Evolutionary conservation across 257 asterid genomes (phyloP).

Genomic region (Plantago major): DNA sequence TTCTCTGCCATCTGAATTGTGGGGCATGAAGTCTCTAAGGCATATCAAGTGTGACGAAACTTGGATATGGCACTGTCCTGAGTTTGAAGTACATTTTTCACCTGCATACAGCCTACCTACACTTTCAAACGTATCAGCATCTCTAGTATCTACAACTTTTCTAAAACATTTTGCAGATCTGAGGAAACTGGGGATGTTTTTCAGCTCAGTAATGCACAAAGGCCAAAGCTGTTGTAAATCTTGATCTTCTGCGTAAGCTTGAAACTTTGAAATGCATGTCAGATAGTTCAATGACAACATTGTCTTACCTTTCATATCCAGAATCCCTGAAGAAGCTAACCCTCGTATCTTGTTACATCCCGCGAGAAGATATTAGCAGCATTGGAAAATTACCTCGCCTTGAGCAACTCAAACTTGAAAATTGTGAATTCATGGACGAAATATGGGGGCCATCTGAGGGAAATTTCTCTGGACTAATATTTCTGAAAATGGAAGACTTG

Average conservation of each 20-base stretch:
- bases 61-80: neutral
- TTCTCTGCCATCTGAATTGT: neutral
- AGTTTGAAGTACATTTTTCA: no score
- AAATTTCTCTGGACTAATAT: neutral
- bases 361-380: neutral
- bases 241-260: neutral
- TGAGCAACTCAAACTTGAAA: conserved; percentile 10
- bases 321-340: neutral
- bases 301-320: neutral
- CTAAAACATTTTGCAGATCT: neutral
- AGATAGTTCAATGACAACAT: no score
- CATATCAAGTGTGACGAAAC: neutral
- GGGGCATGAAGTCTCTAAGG: neutral
- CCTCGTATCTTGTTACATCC: neutral
- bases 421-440: no score
- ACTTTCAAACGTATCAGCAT: neutral
- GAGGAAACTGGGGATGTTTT: neutral
- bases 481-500: neutral
- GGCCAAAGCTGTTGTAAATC: neutral
- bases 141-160: neutral
- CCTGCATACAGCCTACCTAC: no score
- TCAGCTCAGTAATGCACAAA: no score
- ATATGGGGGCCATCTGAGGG: neutral
- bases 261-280: neutral
- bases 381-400: neutral